A percentile compares a stretch with the other conserved stretches of the same genome.
Evolutionary conservation across 768 basidiomycete species (phyloP).

Genomic region (Daedaleopsis sinensis): DNA sequence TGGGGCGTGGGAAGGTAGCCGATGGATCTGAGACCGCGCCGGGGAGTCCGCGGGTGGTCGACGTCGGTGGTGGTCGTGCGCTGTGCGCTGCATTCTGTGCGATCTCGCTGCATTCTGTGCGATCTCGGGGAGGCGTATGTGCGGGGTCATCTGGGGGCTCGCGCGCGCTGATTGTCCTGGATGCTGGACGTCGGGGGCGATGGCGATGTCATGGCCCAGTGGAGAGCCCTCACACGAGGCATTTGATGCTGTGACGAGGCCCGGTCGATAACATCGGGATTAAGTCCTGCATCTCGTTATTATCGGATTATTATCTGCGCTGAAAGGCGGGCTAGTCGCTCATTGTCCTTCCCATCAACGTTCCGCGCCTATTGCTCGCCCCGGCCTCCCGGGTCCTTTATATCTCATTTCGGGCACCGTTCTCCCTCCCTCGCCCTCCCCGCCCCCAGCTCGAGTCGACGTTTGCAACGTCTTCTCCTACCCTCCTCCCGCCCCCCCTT

Average conservation of each 20-base stretch:
- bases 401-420: conserved; percentile 27
- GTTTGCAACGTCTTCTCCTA: conserved; percentile 27
- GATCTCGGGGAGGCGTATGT: background rate
- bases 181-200: conserved; percentile 6
- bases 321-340: conserved; percentile 16
- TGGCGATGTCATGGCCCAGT: conserved; percentile 20
- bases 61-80: background rate
- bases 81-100: conserved; percentile 1
- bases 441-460: conserved; percentile 24
- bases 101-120: conserved; percentile 2
- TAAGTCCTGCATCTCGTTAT: conserved; percentile 13
- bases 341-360: conserved; percentile 25
- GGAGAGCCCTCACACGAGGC: conserved; percentile 20
- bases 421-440: conserved; percentile 25
- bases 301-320: conserved; percentile 22
- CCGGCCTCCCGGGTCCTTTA: conserved; percentile 31
- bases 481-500: conserved; percentile 10
- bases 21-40: conserved; percentile 4
- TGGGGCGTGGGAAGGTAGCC: conserved; percentile 24
- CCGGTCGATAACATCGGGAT: conserved; percentile 21
- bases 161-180: background rate
- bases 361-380: conserved; percentile 24
- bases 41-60: background rate
- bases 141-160: background rate
- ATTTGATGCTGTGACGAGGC: conserved; percentile 21